These are phyloP conservation scores for Cucurbita pepo DNA, from an alignment of 306 rosid species.

Conservation along the genomic window DNA sequence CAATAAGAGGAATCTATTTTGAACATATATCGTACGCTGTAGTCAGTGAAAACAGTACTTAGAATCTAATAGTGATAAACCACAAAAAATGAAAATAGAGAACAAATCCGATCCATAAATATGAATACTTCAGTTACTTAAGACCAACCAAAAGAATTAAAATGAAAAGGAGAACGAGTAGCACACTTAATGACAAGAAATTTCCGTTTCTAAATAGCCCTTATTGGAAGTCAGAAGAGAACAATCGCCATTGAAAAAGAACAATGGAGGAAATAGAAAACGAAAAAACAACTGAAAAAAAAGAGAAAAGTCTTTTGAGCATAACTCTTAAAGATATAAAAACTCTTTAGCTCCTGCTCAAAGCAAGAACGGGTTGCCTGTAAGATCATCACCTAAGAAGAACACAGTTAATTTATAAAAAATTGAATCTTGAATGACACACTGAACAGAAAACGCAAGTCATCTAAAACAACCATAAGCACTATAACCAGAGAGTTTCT, in stretches of 20 bases:
- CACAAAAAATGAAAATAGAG: neutral
- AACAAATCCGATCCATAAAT: neutral
- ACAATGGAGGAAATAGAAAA: neutral
- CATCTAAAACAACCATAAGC: neutral
- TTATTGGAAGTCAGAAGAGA: neutral
- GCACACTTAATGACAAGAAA: neutral
- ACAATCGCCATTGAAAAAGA: neutral
- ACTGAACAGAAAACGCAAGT: neutral
- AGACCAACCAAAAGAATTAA: neutral
- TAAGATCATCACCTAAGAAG: neutral
- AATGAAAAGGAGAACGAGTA: neutral
- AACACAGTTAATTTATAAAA: neutral
- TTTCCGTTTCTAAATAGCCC: neutral
- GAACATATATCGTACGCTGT: neutral
- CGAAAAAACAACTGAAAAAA: neutral
- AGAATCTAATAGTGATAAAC: neutral
- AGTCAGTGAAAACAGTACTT: neutral
- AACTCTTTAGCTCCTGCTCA: neutral
- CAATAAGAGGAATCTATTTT: slow-evolving; percentile 3
- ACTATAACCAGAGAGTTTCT: neutral
- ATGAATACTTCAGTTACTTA: neutral
- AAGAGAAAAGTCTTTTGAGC: neutral
- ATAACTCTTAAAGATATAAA: neutral
- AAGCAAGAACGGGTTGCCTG: neutral
- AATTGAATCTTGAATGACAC: neutral